Conservation (phyloP, 2,329 filamentous ascomycete species). For the Talaromyces amestolkiae region DNA sequence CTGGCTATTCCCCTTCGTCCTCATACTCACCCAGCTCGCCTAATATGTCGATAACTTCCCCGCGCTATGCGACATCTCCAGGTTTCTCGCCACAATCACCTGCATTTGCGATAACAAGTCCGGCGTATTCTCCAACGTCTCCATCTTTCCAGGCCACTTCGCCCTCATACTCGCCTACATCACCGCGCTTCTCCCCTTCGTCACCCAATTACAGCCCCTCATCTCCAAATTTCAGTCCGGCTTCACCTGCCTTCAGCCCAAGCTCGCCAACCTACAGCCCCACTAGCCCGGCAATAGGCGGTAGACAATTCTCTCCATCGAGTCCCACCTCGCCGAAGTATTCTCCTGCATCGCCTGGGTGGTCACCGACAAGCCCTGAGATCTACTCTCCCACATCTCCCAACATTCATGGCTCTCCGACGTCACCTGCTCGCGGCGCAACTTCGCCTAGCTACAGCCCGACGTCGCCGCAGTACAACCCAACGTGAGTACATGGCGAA, state of each 20-base stretch:
- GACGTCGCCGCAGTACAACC: slow-evolving; percentile 44
- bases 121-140: slow-evolving; percentile 75
- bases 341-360: slow-evolving; percentile 55
- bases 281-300: slow-evolving; percentile 50
- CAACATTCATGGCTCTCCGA: slow-evolving; percentile 47
- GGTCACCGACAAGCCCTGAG: slow-evolving; percentile 48
- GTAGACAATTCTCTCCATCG: slow-evolving; percentile 44
- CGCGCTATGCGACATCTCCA: slow-evolving; percentile 54
- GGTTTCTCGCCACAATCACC: slow-evolving; percentile 56
- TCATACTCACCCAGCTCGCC: slow-evolving; percentile 75
- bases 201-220: slow-evolving; percentile 62
- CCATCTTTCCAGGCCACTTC: slow-evolving; percentile 64
- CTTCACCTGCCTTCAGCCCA: slow-evolving; percentile 53
- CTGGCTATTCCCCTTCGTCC: slow-evolving; percentile 60
- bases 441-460: slow-evolving; percentile 46
- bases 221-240: slow-evolving; percentile 55
- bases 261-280: slow-evolving; percentile 60
- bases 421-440: slow-evolving; percentile 38
- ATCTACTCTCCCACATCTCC: slow-evolving; percentile 52
- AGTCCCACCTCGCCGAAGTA: slow-evolving; percentile 55
- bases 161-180: slow-evolving; percentile 54
- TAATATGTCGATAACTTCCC: slow-evolving; percentile 57
- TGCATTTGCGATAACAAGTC: slow-evolving; percentile 48
- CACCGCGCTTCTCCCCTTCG: slow-evolving; percentile 57
- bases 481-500: slow-evolving; percentile 37